Base-by-base conservation (phyloP, 2,329 filamentous ascomycete genomes). In the Penicillium paneum region DNA sequence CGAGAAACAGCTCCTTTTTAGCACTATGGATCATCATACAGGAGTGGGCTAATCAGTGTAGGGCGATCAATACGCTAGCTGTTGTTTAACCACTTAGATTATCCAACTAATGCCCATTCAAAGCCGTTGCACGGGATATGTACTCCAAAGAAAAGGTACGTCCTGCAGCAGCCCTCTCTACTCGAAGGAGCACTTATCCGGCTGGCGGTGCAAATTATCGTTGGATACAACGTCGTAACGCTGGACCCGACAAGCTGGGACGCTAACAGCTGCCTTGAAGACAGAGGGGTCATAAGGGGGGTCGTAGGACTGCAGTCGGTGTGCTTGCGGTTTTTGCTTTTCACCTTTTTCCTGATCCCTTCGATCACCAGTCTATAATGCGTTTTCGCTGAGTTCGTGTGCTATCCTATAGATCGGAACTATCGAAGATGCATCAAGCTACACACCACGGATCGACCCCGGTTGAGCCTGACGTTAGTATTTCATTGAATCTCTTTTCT, bases 401-500 rank as follows among this genome's bases (percentile, higher is more conserved):
- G 5, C 21, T 19, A n/a, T 15, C 29, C 12, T 26, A 10, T 35
- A 41, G 31, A 31, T 44, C 46, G 11, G 8, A 28, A 36, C 11
- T 17, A 28, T 39, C 13, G 41, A 51, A 29, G 8, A 60, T 62
- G 57, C 39, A 52, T 39, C 48, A 40, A 47, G 43, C 39, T 24
- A 38, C 49, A 26, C 50, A 57, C 12, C 41, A 53, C 36, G 52
- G 35, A 39, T 57, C 55, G 17, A 29, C 49, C 10, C 46, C 56
- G 28, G 66, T 68, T 54, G 67, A 68, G 48, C 62, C 64, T 13
- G 65, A 69, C 49, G 67, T 69, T 24, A 35, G 66, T 64, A 26
- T 34, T 42, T 17, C 34, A 28, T 28, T 34, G 39, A 44, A 50
- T 35, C 31, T 36, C 35, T 40, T n/a, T 19, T 28, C 40, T 36